Evolutionary conservation across 768 basidiomycete genomes (phyloP), one percentile per base, ranked within the genome.

Genomic region (Leucocoprinus birnbaumii): DNA sequence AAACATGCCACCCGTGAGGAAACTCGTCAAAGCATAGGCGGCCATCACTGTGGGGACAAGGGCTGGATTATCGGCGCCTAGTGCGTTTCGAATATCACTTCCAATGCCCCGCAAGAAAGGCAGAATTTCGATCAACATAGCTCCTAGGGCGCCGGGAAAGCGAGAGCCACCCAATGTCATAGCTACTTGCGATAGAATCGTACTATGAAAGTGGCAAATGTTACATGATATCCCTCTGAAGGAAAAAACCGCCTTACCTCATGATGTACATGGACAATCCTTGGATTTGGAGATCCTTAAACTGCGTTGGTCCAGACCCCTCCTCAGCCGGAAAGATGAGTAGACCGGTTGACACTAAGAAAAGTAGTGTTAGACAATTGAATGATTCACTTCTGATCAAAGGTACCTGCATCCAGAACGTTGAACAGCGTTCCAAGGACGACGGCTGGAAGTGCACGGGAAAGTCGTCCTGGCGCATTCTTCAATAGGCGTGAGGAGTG

Each of bases 21-120:
- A 59, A 22, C 61, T 63, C 18, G 57, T 59, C 25, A 66, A 25
- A n/a, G 61, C 58, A 45, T 66, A 66, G 3, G 62, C 65, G 0
- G 58, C 65, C 63, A 66, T 64, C 18, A 66, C 62, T 14, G 65
- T 66, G 3, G 65, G 65, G 13, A 66, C 48, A 24, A 66, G 44
- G 0, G 58, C 63, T 6, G 63, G 65, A 48, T 66, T 60, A 26
- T 55, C 58, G 16, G 50, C 52, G 8, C 65, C 65, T 3, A 66
- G 62, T 10, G 45, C 61, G n/a, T 19, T 51, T 16, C 55, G 61
- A 22, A 66, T 64, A 47, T 61, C 55, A 24, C 16, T 64, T 2
- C 56, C 63, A 9, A 66, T 44, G 24, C 59, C 60, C 37, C 58
- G 49, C 8, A 66, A 53, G 34, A 66, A 64, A 1, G 65, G 65